A percentile compares a stretch with the other conserved stretches of the same genome.
phyloP scores from a whole-genome alignment of 2,329 filamentous ascomycete species.

The Penicillium expansum region DNA sequence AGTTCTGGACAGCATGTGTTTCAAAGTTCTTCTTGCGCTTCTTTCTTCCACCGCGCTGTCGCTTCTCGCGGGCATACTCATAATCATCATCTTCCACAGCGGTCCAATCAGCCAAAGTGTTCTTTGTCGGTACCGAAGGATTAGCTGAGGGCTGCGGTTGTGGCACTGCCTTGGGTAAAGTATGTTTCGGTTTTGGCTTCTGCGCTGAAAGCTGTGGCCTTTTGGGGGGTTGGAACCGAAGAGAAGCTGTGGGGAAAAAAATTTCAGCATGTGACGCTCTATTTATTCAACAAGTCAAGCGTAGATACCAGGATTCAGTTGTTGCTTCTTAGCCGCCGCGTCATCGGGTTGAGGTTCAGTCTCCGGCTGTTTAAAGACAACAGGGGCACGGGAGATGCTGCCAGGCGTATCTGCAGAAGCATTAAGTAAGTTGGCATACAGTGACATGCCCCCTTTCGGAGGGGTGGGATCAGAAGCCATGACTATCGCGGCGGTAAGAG shows the following conservation, averaged over 20 bases:
- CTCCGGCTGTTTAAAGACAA: slow-evolving; percentile 64
- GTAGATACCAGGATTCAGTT: slow-evolving; percentile 61
- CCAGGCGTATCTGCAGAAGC: slow-evolving; percentile 46
- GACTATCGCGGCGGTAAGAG: neutral
- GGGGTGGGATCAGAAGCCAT: slow-evolving; percentile 35
- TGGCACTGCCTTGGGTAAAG: slow-evolving; percentile 51
- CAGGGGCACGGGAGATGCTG: slow-evolving; percentile 74
- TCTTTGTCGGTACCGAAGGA: slow-evolving; percentile 53
- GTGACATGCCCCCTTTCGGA: slow-evolving; percentile 56
- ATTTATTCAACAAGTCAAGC: slow-evolving; percentile 31
- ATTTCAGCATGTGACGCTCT: neutral
- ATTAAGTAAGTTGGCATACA: slow-evolving; percentile 82
- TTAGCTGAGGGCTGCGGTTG: slow-evolving; percentile 28
- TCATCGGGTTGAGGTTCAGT: slow-evolving; percentile 50
- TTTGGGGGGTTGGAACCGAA: slow-evolving; percentile 84
- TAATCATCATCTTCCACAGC: slow-evolving; percentile 76
- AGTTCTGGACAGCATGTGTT: slow-evolving; percentile 63
- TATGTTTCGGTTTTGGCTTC: slow-evolving; percentile 62
- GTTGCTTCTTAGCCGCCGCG: slow-evolving; percentile 61
- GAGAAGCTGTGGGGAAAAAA: slow-evolving; percentile 51
- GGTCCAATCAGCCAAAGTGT: slow-evolving; percentile 76
- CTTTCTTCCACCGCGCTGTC: slow-evolving; percentile 72
- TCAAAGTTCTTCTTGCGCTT: slow-evolving; percentile 73
- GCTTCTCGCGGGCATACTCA: slow-evolving; percentile 62
- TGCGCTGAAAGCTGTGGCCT: slow-evolving; percentile 64